phyloP scores from a whole-genome alignment of 2,329 filamentous ascomycete species.

The Aureobasidium pullulans region DNA sequence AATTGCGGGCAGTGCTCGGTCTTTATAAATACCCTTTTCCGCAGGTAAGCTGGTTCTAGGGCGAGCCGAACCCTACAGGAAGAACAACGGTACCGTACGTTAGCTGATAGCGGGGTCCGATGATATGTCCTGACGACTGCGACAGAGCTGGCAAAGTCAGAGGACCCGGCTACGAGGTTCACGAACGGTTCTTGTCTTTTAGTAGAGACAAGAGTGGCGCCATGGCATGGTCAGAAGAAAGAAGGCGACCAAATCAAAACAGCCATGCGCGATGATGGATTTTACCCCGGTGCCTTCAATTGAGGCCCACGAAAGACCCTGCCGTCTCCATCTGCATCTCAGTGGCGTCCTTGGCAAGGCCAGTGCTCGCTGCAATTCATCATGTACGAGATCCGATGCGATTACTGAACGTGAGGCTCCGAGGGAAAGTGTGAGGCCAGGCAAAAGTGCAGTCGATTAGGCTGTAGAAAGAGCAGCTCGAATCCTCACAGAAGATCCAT shows the following conservation, averaged over 20 bases:
- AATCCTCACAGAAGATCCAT: background rate
- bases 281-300: background rate
- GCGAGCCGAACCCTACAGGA: constrained; percentile 3
- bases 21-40: constrained; percentile 5
- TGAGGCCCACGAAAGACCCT: constrained; percentile 5
- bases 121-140: background rate
- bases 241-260: background rate
- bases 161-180: background rate
- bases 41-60: background rate
- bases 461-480: background rate
- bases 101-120: background rate
- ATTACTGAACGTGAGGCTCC: background rate
- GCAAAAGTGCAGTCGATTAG: background rate
- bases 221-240: background rate
- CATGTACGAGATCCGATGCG: background rate
- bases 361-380: constrained; percentile 4
- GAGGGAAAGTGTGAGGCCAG: background rate
- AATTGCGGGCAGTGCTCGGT: constrained; percentile 5
- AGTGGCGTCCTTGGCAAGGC: constrained; percentile 7
- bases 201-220: background rate
- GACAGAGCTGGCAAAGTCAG: background rate
- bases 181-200: background rate
- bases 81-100: constrained; percentile 5
- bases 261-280: background rate
- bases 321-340: background rate